phyloP scores from a whole-genome alignment of 345 rosid genomes.

The Rhizophora mangle region DNA sequence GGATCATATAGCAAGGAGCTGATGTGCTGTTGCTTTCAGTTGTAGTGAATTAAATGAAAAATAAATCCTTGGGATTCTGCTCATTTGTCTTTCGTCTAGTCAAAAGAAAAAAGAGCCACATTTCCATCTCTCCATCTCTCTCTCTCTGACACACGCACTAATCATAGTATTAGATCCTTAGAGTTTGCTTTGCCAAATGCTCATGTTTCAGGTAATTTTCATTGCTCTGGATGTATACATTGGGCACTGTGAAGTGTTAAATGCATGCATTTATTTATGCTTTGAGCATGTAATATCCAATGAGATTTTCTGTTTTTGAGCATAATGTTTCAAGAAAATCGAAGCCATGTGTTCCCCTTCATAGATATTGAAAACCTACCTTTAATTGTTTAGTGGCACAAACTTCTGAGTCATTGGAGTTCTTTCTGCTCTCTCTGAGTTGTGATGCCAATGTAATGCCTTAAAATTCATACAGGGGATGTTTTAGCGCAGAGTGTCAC shows the following conservation, averaged over 20 bases:
- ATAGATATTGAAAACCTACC: background rate
- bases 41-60: background rate
- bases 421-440: background rate
- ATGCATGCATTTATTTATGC: constrained; percentile 4
- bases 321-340: background rate
- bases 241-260: background rate
- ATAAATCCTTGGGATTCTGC: background rate
- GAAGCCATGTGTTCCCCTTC: background rate
- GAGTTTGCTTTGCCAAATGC: too few relatives aligned
- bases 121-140: background rate
- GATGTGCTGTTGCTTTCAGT: background rate
- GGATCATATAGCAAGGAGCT: too few relatives aligned
- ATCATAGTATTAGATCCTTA: background rate
- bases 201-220: too few relatives aligned
- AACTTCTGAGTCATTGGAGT: background rate
- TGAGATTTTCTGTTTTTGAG: background rate
- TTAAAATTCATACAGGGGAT: too few relatives aligned
- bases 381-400: background rate
- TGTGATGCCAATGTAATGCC: too few relatives aligned
- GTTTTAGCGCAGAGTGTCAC: background rate
- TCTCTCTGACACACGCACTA: background rate
- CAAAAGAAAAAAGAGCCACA: background rate
- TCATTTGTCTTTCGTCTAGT: background rate
- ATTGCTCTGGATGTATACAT: too few relatives aligned
- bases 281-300: constrained; percentile 4